These are phyloP conservation scores for Nothomitra cinnamomea DNA, from an alignment of 2,329 filamentous ascomycete genomes.

Conservation along the genomic window DNA sequence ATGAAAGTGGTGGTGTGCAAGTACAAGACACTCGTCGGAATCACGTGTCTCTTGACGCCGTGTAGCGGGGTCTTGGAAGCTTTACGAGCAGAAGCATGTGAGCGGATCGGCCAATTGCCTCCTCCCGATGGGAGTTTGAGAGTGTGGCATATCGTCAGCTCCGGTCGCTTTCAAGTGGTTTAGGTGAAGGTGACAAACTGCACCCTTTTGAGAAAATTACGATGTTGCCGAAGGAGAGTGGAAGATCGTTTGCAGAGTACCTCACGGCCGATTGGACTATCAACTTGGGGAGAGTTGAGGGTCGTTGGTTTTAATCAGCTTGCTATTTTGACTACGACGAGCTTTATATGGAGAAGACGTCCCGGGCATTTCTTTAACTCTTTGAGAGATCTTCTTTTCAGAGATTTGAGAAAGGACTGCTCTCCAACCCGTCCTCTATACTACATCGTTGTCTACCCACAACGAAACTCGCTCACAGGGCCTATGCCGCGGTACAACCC, in stretches of 20 bases:
- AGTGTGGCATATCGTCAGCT: slow-evolving; percentile 2
- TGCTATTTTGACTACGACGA: neutral
- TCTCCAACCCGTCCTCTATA: slow-evolving; percentile 19
- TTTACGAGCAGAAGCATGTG: neutral
- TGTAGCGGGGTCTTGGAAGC: slow-evolving; percentile 4
- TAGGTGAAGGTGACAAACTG: neutral
- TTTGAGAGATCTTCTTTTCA: slow-evolving; percentile 19
- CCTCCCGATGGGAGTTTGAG: neutral
- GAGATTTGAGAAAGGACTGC: slow-evolving; percentile 24
- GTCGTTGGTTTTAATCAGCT: neutral
- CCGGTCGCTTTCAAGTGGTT: neutral
- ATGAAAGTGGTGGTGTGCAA: neutral
- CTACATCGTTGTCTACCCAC: slow-evolving; percentile 12
- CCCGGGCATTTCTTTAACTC: slow-evolving; percentile 31
- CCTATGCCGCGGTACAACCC: slow-evolving; percentile 36
- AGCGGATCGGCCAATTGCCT: neutral
- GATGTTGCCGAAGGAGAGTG: neutral
- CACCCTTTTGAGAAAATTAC: neutral
- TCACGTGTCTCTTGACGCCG: slow-evolving; percentile 1
- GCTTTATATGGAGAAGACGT: slow-evolving; percentile 23
- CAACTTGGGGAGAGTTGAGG: neutral
- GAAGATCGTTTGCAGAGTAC: neutral
- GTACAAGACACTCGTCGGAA: slow-evolving; percentile 5
- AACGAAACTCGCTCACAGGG: slow-evolving; percentile 25
- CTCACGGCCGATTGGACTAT: slow-evolving; percentile 5